Base-by-base conservation (phyloP, 106 monocot species). In the Ottelia alismoides region DNA sequence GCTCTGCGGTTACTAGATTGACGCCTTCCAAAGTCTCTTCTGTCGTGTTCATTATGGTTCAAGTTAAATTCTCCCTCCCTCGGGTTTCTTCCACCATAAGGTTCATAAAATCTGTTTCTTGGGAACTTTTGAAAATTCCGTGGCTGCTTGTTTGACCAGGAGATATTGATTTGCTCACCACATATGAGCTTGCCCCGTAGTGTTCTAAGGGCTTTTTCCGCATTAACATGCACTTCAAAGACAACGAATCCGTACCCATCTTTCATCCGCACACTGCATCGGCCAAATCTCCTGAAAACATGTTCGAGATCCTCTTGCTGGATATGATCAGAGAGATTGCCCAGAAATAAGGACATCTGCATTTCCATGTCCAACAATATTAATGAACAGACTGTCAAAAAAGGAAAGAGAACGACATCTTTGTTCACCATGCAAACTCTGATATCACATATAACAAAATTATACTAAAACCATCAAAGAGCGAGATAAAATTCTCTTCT, bases 271-370 rank as follows among this genome's bases (percentile, higher is more conserved):
- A 81, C 50, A 28, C 23, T 55, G 49, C 80, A 74, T 27, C 35
- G 63, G 9, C 81, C 86, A 72, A 74, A 87, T 56, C 63, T 77
- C 68, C 52, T 44, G 53, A 87, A 87, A 62, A 65, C 74, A 23
- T 65, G 74, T 69, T 74, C 72, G 72, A 87, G 77, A 28, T 87
- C 77, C 35, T 66, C 65, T 55, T 24, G 56, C n/a, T 61, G 68
- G 52, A 66, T 43, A 58, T 53, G 59, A 63, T 69, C 32, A 4
- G 81, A 70, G 24, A 87, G 65, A 27, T 61, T 72, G 10, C 87
- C 87, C 44, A 87, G 62, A 65, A 78, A 72, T 70, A 87, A 70
- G 27, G 87, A 87, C 87, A 87, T 87, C 78, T 84, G 55, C 16
- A 20, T n/a, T n/a, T n/a, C n/a, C n/a, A n/a, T n/a, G n/a, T n/a